Conservation (phyloP, 2,329 filamentous ascomycete species). For the Grosmannia serpens region DNA sequence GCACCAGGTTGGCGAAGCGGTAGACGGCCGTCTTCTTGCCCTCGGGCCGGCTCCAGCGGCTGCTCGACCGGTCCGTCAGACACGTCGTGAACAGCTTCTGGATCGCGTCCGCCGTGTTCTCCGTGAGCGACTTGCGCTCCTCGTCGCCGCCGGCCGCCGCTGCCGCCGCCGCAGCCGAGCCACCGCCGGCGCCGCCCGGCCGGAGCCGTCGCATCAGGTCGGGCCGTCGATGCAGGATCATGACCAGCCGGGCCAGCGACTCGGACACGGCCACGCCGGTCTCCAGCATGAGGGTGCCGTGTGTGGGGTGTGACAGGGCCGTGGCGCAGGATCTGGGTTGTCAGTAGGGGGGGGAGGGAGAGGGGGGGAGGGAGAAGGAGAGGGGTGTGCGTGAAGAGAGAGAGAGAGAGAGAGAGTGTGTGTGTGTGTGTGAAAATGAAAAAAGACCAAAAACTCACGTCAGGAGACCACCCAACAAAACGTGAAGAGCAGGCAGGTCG, state of each 20-base stretch:
- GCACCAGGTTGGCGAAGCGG: conserved; percentile 78
- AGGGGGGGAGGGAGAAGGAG: neutral
- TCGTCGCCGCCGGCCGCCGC: conserved; percentile 41
- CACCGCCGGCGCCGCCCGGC: conserved; percentile 13
- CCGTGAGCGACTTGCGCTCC: conserved; percentile 67
- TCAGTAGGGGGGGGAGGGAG: neutral
- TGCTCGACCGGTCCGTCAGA: conserved; percentile 65
- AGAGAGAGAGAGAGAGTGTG: neutral
- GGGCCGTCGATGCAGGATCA: conserved; percentile 70
- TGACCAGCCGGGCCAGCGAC: conserved; percentile 69
- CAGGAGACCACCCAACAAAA: conserved; percentile 54
- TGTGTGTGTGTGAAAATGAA: too few species aligned
- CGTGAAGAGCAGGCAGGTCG: conserved; percentile 64
- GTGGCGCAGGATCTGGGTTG: conserved; percentile 63
- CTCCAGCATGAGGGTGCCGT: conserved; percentile 71
- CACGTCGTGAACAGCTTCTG: conserved; percentile 88
- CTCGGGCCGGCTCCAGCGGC: conserved; percentile 56
- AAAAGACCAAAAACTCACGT: conserved; percentile 2
- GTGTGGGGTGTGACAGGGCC: conserved; percentile 66
- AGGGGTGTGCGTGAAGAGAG: neutral
- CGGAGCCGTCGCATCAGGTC: conserved; percentile 57
- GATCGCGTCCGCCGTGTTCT: conserved; percentile 78
- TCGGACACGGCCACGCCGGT: conserved; percentile 74
- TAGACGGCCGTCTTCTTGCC: conserved; percentile 85
- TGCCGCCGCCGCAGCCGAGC: conserved; percentile 25